phyloP scores from a whole-genome alignment of 2,329 filamentous ascomycete species.

The Sclerotinia nivalis region DNA sequence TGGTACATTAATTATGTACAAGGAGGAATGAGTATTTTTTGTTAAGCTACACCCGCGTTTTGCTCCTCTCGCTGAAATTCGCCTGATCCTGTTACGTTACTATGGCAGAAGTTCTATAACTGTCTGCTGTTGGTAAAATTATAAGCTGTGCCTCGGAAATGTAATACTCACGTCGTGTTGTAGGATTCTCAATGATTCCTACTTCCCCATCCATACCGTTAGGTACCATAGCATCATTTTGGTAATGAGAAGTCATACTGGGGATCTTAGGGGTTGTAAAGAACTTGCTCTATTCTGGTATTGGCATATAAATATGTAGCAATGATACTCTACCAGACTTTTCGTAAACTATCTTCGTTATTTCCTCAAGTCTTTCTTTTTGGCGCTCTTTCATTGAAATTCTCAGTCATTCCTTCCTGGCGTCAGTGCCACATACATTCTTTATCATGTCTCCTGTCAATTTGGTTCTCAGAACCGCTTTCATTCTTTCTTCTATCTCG shows the following conservation, averaged over 20 bases:
- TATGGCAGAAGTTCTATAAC: background rate
- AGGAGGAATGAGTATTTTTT: rapidly evolving
- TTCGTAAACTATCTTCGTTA: background rate
- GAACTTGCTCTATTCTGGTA: background rate
- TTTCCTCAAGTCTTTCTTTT: background rate
- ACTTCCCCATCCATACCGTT: background rate
- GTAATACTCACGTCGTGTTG: background rate
- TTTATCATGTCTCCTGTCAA: conserved; percentile 1
- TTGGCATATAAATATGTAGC: background rate
- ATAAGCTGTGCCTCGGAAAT: background rate
- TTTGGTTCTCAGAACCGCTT: background rate
- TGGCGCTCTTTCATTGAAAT: background rate
- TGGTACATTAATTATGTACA: background rate
- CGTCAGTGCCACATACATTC: background rate
- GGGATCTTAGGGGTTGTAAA: background rate
- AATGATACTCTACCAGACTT: background rate
- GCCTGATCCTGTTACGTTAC: background rate
- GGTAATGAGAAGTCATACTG: background rate
- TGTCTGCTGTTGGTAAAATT: too few species aligned
- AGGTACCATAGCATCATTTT: background rate
- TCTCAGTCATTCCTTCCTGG: conserved; percentile 1
- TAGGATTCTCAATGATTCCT: conserved; percentile 1
- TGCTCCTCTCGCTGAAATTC: background rate
- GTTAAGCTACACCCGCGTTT: background rate
- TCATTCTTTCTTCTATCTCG: conserved; percentile 14